A percentile compares a stretch with the other conserved stretches of the same genome.
These are phyloP conservation scores for Xylaria scruposa DNA, from an alignment of 495 filamentous ascomycete species.

Conservation along the genomic window DNA sequence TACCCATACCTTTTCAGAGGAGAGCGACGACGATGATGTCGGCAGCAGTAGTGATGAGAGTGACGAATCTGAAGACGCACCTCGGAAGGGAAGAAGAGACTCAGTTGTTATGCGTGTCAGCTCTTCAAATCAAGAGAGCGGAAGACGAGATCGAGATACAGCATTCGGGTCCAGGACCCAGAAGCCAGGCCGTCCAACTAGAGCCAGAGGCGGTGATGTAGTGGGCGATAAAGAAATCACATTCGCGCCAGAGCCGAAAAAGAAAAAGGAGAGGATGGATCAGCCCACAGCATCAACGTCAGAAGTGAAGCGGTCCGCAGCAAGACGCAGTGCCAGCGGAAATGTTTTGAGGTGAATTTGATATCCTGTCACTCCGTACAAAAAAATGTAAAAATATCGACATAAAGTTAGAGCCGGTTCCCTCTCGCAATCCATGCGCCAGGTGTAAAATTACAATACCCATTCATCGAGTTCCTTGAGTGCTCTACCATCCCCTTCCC, in stretches of 20 bases:
- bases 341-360: slow-evolving; percentile 72
- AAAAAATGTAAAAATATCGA: slow-evolving; percentile 14
- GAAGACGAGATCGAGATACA: slow-evolving; percentile 60
- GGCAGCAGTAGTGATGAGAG: slow-evolving; percentile 52
- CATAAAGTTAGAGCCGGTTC: neutral
- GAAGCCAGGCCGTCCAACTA: slow-evolving; percentile 52
- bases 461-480: neutral
- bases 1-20: slow-evolving; percentile 34
- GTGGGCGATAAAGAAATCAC: slow-evolving; percentile 87
- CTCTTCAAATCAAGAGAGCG: slow-evolving; percentile 67
- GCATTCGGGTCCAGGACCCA: slow-evolving; percentile 76
- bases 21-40: slow-evolving; percentile 49
- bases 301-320: slow-evolving; percentile 51
- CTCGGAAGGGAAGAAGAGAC: slow-evolving; percentile 42
- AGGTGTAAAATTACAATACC: slow-evolving; percentile 20
- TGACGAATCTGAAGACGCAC: slow-evolving; percentile 40
- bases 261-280: slow-evolving; percentile 50
- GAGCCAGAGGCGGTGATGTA: slow-evolving; percentile 58
- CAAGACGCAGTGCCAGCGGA: slow-evolving; percentile 73
- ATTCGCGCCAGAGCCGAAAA: slow-evolving; percentile 73
- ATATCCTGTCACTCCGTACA: slow-evolving; percentile 33
- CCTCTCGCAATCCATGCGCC: neutral
- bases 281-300: slow-evolving; percentile 42
- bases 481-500: slow-evolving; percentile 4
- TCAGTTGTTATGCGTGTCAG: slow-evolving; percentile 68